Base-by-base conservation (phyloP, 768 basidiomycete genomes). In the Filobasidium wieringae region DNA sequence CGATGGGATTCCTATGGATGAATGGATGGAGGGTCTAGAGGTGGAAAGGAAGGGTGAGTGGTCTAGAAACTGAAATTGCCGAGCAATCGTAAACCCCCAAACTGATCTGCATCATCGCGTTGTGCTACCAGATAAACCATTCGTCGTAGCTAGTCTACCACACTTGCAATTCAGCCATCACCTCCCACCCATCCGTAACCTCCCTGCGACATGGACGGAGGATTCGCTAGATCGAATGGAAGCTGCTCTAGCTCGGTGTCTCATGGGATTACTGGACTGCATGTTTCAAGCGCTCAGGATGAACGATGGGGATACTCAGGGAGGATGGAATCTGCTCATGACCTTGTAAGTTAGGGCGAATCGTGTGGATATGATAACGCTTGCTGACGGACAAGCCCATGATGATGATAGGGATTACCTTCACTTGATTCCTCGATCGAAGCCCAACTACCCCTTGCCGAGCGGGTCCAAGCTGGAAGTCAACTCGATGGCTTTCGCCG, bases 401-500 rank as follows among this genome's bases (percentile, higher is more conserved):
- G n/a, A n/a, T n/a, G n/a, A n/a, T n/a, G n/a, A 19, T 32, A 67
- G 66, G 24, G 82, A 86, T 58, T 90, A 96, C 75, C 76, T 96
- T 58, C 84, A 93, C 72, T 57, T 95, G 57, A 82, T 96, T 66
- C 92, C 92, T 30, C 82, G 92, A 36, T 78, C 77, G 50, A 24
- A 57, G 12, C 70, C 72, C 1, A 62, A 66, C 1, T 70, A 66
- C 65, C 63, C 63, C 3, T 58, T 73, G 0, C 60, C 65, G 1
- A 22, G 29, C 4, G 31, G 33, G 19, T 32, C 17, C 1, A 12
- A 51, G 31, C 66, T 96, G 27, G 81, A 81, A 65, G 78, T 96
- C 40, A 95, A 96, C 72, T 80, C 92, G 43, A 78, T 95, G 49
- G 92, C 88, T 14, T 95, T 85, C 69, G 86, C 88, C 7, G 92